Conservation (phyloP, 805 yeast genomes). For the Komagataella populi region DNA sequence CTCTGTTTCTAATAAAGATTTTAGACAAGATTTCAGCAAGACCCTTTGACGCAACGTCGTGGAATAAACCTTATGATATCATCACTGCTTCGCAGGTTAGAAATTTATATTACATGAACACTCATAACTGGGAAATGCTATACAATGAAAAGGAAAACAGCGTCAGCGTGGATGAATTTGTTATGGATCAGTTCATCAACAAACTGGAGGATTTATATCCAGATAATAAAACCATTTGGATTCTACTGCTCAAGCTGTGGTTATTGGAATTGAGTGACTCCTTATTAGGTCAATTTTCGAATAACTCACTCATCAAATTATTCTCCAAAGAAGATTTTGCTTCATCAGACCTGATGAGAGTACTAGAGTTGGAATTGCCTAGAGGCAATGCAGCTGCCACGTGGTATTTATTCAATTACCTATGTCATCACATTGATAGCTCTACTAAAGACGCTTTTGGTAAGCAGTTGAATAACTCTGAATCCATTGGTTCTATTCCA, state of each 20-base stretch:
- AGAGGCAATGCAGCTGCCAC: not conserved
- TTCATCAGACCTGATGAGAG: not conserved
- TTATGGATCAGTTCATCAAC: not conserved
- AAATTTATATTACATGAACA: not conserved
- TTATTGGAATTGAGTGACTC: slow-evolving; percentile 2
- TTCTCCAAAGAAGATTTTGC: not conserved
- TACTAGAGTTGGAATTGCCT: not conserved
- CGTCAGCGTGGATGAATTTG: not conserved
- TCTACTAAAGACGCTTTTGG: not conserved
- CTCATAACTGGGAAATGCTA: not conserved
- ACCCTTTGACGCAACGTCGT: not conserved
- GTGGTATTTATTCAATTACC: not conserved
- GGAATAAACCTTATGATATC: not conserved
- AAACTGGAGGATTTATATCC: not conserved
- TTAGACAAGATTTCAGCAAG: not conserved
- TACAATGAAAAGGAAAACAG: not conserved
- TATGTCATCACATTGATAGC: not conserved
- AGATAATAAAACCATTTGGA: not conserved
- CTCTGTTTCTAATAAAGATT: not conserved
- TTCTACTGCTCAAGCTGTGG: slow-evolving; percentile 1
- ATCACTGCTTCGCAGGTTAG: not conserved
- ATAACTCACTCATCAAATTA: not conserved
- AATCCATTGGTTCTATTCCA: not conserved
- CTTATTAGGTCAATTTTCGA: slow-evolving; percentile 1
- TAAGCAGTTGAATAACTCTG: not conserved